A percentile compares a stretch with the other conserved stretches of the same genome.
Evolutionary conservation across 768 basidiomycete genomes (phyloP).

Genomic region (Hygrocybe coccinea): DNA sequence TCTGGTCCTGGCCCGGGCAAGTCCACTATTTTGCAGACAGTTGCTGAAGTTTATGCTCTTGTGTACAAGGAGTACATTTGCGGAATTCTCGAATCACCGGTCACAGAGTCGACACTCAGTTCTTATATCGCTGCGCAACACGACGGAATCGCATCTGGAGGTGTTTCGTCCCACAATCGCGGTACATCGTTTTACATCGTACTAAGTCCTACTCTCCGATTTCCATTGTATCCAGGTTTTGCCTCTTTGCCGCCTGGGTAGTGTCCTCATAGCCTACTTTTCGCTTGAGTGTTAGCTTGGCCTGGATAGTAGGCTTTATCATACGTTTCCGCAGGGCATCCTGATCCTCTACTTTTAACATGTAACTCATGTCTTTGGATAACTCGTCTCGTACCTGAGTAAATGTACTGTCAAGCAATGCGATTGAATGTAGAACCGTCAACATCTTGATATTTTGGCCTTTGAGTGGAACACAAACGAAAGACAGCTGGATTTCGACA

Average conservation of each 20-base stretch:
- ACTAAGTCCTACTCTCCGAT: neutral
- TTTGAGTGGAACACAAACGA: slow-evolving; percentile 12
- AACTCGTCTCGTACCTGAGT: slow-evolving; percentile 8
- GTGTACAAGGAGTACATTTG: too few relatives aligned
- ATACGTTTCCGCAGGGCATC: neutral
- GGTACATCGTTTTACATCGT: neutral
- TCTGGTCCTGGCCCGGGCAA: too few relatives aligned
- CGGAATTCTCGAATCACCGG: too few relatives aligned
- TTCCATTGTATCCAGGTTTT: too few relatives aligned
- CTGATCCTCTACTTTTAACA: neutral
- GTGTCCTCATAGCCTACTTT: neutral
- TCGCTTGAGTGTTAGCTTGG: neutral
- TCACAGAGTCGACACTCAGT: too few relatives aligned
- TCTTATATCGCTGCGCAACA: too few relatives aligned
- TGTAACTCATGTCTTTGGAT: neutral
- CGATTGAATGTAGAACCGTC: slow-evolving; percentile 10
- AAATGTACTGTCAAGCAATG: slow-evolving; percentile 9
- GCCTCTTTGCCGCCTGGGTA: neutral
- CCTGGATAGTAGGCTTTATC: neutral
- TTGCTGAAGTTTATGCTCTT: too few relatives aligned
- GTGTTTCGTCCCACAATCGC: too few relatives aligned
- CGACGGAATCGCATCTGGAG: too few relatives aligned
- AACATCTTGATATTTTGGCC: slow-evolving; percentile 12
- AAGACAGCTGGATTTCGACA: slow-evolving; percentile 12
- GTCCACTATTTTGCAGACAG: too few relatives aligned